A percentile compares a stretch with the other conserved stretches of the same genome.
These are phyloP conservation scores for Metschnikowia dekortorum DNA, from an alignment of 805 yeast species.

Conservation along the genomic window DNA sequence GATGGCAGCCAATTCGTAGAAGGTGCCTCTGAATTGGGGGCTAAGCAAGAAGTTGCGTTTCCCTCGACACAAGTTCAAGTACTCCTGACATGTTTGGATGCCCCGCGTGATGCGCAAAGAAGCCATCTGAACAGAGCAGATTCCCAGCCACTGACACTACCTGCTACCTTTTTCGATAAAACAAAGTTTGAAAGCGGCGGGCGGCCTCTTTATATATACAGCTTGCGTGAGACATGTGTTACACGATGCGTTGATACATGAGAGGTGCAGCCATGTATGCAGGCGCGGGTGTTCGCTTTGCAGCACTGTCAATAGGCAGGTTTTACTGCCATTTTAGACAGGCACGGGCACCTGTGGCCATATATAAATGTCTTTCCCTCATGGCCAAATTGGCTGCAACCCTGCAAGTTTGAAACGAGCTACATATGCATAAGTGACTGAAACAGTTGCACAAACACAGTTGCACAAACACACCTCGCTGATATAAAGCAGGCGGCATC, in stretches of 20 bases:
- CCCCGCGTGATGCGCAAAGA: not conserved
- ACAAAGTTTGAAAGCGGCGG: not conserved
- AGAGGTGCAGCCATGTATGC: not conserved
- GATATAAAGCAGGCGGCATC: no score
- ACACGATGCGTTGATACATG: not conserved
- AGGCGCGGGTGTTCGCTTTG: no score
- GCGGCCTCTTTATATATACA: not conserved
- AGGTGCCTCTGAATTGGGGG: constrained; percentile 50
- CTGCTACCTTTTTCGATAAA: not conserved
- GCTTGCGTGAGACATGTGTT: not conserved
- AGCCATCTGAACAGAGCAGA: not conserved
- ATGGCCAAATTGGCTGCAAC: no score
- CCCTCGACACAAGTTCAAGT: constrained; percentile 25
- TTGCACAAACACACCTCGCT: no score
- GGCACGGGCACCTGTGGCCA: no score
- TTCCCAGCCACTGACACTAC: not conserved
- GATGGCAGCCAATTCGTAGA: constrained; percentile 48
- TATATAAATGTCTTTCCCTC: no score
- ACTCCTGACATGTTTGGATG: constrained; percentile 24
- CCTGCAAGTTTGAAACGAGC: no score
- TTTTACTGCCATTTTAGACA: no score
- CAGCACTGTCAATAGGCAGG: no score
- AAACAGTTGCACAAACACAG: no score
- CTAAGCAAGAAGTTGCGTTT: constrained; percentile 24
- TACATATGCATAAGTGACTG: no score